phyloP scores from a whole-genome alignment of 176 grass and related monocot species.

The Rhynchospora pubera region DNA sequence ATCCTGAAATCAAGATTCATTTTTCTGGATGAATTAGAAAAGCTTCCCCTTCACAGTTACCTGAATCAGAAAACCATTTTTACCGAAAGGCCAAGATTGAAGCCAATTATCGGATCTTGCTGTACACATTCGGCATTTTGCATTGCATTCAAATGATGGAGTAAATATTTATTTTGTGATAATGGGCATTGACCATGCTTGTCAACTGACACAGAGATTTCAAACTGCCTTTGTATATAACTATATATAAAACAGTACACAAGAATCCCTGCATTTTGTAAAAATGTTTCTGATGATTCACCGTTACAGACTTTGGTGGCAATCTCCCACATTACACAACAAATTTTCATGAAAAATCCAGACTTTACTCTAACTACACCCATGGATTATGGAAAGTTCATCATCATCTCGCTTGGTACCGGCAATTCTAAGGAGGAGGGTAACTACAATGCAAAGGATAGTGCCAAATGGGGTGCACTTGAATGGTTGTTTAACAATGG shows the following conservation, averaged over 20 bases:
- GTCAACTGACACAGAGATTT: not conserved
- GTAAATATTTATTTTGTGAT: not conserved
- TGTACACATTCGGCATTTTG: not conserved
- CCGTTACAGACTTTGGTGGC: constrained; percentile 41
- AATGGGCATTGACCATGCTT: not conserved
- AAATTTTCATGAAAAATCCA: constrained; percentile 32
- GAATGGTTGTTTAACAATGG: constrained; percentile 51
- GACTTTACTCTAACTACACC: constrained; percentile 32
- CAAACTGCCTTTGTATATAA: not conserved
- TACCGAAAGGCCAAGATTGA: too few relatives aligned
- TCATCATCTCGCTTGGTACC: constrained; percentile 58
- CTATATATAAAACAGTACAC: not conserved
- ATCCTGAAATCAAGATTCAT: too few relatives aligned
- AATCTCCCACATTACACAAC: constrained; percentile 46
- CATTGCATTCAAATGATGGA: not conserved
- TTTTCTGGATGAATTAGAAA: too few relatives aligned
- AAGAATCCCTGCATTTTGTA: not conserved
- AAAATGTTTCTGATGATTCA: not conserved
- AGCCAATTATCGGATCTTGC: not conserved
- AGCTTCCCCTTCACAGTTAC: too few relatives aligned
- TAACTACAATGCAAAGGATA: constrained; percentile 31
- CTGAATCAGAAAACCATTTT: too few relatives aligned
- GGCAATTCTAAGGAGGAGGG: constrained; percentile 34
- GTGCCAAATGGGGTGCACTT: constrained; percentile 48
- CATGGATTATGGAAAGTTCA: constrained; percentile 33